Base-by-base conservation (phyloP, 2,329 filamentous ascomycete species). In the Alternaria rosae region DNA sequence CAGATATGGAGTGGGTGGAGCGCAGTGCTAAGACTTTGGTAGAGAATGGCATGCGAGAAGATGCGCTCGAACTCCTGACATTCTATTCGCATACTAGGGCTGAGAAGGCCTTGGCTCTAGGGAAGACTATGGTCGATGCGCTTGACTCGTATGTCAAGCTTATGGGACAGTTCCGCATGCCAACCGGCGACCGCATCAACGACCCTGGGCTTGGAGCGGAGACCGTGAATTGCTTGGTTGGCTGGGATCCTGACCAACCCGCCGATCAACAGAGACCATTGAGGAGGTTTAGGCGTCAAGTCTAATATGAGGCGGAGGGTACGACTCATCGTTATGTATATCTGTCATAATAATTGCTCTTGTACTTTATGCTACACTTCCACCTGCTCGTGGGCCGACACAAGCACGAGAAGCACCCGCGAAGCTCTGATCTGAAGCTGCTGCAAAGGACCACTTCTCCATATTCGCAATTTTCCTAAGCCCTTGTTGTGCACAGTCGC, bases 151-250 rank as follows among this genome's bases (percentile, higher is more conserved):
- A 74, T 51, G 62, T 72, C 13, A 73, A 76, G 59, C 48, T 75
- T 41, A 70, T 61, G 21, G 70, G 70, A 5, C 62, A 64, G 13
- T 75, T 71, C 41, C 60, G 61, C 15, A 62, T 51, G 48, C 72
- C 72, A 9, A 57, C 41, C 15, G 72, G 71, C 3, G 50, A 61
- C 17, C 61, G 65, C 9, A 76, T 76, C 57, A 75, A 76, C 30
- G 72, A 74, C 52, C 67, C 69, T 5, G 73, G 72, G 8, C 59
- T 67, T 41, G 73, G 73, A 3, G 69, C 70, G 8, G 72, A 75
- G 57, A 74, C 73, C 10, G 73, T 74, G 11, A 76, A 75, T 43
- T 76, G 73, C 21, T 60, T 74, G 25, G 73, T 76, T 9, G 72
- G 73, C 2, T 69, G 66, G 61, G 71, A 76, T 61, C 73, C 73